Conservation (phyloP, 1,284 basidiomycete species). For the Fomitiporia mediterranea region DNA sequence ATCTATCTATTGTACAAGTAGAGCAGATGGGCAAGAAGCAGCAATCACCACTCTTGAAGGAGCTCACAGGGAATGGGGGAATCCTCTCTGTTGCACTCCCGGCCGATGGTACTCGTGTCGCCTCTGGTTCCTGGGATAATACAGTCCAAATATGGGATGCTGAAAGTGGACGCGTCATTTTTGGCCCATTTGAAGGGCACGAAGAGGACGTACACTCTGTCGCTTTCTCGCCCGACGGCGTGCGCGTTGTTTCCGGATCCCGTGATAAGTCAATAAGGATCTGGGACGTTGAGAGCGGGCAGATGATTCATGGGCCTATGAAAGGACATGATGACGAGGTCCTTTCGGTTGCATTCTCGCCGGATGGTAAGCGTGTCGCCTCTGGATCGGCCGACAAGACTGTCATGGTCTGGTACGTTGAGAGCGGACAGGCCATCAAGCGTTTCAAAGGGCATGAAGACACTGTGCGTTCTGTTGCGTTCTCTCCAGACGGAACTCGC, state of each 20-base stretch:
- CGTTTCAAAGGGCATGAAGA: too few relatives aligned
- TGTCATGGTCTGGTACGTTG: background rate
- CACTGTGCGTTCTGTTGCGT: too few relatives aligned
- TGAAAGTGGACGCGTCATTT: background rate
- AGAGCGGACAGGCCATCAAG: background rate
- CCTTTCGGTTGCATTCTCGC: background rate
- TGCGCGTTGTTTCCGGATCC: background rate
- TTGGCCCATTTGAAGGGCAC: background rate
- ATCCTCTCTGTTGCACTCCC: constrained; percentile 21
- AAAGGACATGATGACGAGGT: background rate
- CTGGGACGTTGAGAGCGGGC: background rate
- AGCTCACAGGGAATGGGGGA: constrained; percentile 19
- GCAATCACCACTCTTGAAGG: background rate
- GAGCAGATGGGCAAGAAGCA: background rate
- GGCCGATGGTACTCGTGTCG: constrained; percentile 15
- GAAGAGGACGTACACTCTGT: too few relatives aligned
- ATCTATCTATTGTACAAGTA: background rate
- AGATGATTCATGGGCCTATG: background rate
- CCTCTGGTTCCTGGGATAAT: constrained; percentile 13
- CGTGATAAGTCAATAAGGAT: background rate
- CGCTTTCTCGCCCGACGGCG: background rate
- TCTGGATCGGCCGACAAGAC: background rate
- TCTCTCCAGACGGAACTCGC: too few relatives aligned
- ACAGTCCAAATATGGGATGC: constrained; percentile 16
- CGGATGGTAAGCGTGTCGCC: background rate